A percentile compares a stretch with the other conserved stretches of the same genome.
Evolutionary conservation across 2,329 filamentous ascomycete genomes (phyloP).

Genomic region (Alternaria sp.): DNA sequence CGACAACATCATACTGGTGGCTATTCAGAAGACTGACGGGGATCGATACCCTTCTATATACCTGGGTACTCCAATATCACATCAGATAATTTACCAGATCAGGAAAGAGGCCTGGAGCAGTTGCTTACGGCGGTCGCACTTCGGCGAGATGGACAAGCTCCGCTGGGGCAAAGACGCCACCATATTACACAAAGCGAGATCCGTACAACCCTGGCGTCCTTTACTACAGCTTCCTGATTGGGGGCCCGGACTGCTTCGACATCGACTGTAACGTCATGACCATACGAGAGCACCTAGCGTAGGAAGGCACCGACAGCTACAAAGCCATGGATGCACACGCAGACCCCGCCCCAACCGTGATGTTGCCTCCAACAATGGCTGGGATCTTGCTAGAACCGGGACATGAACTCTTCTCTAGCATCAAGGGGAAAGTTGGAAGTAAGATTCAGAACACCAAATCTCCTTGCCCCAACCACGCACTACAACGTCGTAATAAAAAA

Average conservation of each 20-base stretch:
- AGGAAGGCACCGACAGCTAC: neutral
- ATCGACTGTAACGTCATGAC: rapidly evolving
- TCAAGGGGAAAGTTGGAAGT: no score
- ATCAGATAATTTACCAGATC: neutral
- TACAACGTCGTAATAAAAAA: no score
- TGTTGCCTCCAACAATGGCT: neutral
- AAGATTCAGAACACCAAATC: no score
- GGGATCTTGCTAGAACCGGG: no score
- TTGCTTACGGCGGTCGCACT: neutral
- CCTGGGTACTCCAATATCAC: neutral
- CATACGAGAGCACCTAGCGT: no score
- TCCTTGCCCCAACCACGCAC: no score
- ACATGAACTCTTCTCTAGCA: no score
- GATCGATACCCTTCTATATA: neutral
- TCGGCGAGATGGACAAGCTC: neutral
- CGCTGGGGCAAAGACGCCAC: neutral
- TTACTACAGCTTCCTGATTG: neutral
- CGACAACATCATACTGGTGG: neutral
- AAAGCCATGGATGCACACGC: neutral
- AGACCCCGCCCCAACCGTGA: no score
- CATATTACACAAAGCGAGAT: neutral
- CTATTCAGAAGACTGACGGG: no score
- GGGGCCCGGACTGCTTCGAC: neutral
- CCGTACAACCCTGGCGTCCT: neutral
- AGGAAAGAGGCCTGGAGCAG: constrained; percentile 1